Percentiles rank a stretch among this genome's conserved stretches.
phyloP scores from a whole-genome alignment of 345 rosid species.

The Eucalyptus sideroxylon region DNA sequence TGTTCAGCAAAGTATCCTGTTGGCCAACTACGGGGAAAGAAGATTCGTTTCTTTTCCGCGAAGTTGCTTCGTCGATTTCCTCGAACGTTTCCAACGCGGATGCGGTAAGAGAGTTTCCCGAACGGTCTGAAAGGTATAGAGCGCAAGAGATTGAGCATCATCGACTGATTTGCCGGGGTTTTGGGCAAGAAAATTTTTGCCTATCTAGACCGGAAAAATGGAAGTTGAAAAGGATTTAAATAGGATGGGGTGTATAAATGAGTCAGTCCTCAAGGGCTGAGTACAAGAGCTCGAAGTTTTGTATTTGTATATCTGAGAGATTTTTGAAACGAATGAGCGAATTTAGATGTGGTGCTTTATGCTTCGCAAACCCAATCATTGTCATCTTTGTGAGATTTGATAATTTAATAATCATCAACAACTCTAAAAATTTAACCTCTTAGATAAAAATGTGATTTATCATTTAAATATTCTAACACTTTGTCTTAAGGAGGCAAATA shows the following conservation, averaged over 20 bases:
- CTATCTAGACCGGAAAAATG: background rate
- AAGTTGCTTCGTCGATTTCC: background rate
- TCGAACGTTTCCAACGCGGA: background rate
- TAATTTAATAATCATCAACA: too few relatives aligned
- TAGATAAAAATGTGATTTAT: accelerated
- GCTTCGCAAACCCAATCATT: background rate
- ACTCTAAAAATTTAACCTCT: accelerated
- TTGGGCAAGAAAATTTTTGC: background rate
- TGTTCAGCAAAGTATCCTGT: background rate
- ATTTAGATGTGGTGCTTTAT: background rate
- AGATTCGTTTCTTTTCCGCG: background rate
- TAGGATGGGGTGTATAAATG: background rate
- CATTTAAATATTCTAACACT: accelerated
- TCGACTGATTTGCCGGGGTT: background rate
- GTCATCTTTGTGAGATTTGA: background rate
- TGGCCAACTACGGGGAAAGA: background rate
- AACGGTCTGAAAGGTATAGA: background rate
- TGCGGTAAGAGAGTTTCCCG: background rate
- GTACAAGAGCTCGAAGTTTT: background rate
- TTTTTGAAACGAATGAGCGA: accelerated
- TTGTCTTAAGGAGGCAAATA: accelerated
- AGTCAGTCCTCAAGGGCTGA: background rate
- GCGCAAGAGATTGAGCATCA: background rate
- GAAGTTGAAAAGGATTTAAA: background rate
- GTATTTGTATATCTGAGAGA: background rate